phyloP scores from a whole-genome alignment of 306 rosid species.

The Prunus persica region Prunus_persica_NCBIv2 NC_034012.1:20245501-20246000 shows the following conservation, averaged over 20 bases:
- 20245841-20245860: neutral
- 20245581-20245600: neutral
- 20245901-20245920: neutral
- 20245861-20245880: neutral
- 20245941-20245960: neutral
- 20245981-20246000: neutral
- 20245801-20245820: neutral
- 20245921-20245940: neutral
- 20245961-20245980: neutral
- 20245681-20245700: neutral
- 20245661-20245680: neutral
- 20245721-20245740: neutral
- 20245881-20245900: neutral
- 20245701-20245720: neutral
- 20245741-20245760: neutral
- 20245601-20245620: neutral
- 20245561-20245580: no score
- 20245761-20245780: neutral
- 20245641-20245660: neutral
- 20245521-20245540: neutral
- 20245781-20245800: neutral
- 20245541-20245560: no score
- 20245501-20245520: neutral
- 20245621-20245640: neutral
- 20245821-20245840: neutral